Conservation (phyloP, 192 early-diverging fungal genomes). For the Mortierella antarctica region DNA sequence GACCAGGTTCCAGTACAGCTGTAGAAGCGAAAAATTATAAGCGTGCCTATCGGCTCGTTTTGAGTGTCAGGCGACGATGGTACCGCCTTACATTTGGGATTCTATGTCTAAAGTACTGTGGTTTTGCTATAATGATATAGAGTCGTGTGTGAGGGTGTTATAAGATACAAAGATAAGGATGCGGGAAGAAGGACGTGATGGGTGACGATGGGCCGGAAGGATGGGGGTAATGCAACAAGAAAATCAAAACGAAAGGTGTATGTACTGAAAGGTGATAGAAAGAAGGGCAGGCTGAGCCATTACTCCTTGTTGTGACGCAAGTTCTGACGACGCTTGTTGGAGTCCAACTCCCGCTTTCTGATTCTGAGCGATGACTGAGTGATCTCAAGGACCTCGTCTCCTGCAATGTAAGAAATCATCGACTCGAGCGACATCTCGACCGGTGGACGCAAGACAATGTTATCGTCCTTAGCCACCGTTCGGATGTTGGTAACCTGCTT, state of each 20-base stretch:
- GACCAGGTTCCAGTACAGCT: too few species aligned
- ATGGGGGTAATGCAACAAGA: conserved; percentile 6
- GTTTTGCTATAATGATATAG: background rate
- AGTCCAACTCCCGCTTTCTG: conserved; percentile 80
- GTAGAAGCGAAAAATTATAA: too few species aligned
- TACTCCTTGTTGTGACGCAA: conserved; percentile 26
- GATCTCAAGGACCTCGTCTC: conserved; percentile 88
- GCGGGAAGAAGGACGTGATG: background rate
- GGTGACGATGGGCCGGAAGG: background rate
- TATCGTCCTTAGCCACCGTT: conserved; percentile 81
- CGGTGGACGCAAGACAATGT: conserved; percentile 75
- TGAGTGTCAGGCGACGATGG: too few species aligned
- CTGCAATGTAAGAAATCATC: conserved; percentile 80
- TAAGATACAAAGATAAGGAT: background rate
- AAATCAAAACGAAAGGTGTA: conserved; percentile 5
- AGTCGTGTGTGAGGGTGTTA: background rate
- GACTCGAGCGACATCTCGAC: conserved; percentile 76
- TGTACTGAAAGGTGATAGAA: background rate
- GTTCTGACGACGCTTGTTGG: conserved; percentile 64
- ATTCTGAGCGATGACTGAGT: conserved; percentile 79
- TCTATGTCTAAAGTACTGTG: too few species aligned
- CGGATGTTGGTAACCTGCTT: conserved; percentile 88
- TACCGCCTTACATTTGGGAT: too few species aligned
- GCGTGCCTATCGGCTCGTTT: too few species aligned
- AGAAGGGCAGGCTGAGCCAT: background rate